These are phyloP conservation scores for Tetrahymena malaccensis DNA, from an alignment of 73 alveolate species.

Conservation along the genomic window DNA sequence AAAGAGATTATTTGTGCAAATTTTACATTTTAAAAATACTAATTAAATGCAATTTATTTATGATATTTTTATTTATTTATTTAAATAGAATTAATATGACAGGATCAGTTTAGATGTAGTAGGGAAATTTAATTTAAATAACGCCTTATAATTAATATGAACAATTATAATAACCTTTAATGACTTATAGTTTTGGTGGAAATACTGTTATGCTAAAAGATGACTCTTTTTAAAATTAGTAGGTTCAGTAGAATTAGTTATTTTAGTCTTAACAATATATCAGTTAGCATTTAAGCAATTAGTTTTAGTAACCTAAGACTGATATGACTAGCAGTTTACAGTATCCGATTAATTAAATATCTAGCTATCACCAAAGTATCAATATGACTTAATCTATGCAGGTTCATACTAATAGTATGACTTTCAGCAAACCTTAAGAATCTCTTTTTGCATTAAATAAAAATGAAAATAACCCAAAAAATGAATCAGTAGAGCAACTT, in stretches of 20 bases:
- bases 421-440: neutral
- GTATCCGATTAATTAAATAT: neutral
- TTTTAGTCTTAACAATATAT: neutral
- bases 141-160: neutral
- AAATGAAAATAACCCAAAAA: neutral
- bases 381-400: neutral
- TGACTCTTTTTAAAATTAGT: neutral
- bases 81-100: neutral
- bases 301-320: neutral
- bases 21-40: no score
- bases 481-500: neutral
- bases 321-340: neutral
- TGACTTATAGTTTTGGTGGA: neutral
- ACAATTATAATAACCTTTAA: neutral
- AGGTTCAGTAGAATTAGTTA: neutral
- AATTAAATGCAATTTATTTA: no score
- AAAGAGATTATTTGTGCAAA: no score
- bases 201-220: neutral
- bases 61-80: no score
- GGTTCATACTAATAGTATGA: neutral
- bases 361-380: neutral
- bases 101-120: neutral
- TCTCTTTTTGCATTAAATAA: neutral
- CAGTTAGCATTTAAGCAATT: neutral
- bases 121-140: neutral